These are phyloP conservation scores for Fusarium denticulatum DNA, from an alignment of 2,329 filamentous ascomycete species.

Conservation along the genomic window DNA sequence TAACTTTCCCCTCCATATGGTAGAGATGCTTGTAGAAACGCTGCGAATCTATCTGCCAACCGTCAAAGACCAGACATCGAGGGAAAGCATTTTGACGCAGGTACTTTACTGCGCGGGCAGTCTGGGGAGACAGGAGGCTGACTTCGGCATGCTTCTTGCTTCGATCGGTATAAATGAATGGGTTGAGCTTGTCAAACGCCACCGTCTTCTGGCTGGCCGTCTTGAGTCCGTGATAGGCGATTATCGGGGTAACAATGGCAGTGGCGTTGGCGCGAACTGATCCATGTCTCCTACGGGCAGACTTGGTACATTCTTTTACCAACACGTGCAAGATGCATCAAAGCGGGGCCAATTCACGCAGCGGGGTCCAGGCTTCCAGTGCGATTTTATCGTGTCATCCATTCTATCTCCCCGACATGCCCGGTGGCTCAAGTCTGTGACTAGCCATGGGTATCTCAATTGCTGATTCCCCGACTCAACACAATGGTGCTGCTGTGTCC, in stretches of 20 bases:
- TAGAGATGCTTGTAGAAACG: constrained; percentile 82
- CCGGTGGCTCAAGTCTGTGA: constrained; percentile 29
- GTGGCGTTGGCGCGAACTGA: constrained; percentile 11
- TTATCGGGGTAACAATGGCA: constrained; percentile 47
- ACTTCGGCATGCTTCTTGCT: constrained; percentile 90
- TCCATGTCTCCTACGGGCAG: neutral
- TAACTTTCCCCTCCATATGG: constrained; percentile 85
- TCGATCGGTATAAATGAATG: constrained; percentile 71
- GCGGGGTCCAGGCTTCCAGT: constrained; percentile 30
- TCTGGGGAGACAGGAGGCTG: constrained; percentile 86
- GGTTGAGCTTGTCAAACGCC: constrained; percentile 89
- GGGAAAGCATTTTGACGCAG: constrained; percentile 91
- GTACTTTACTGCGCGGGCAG: constrained; percentile 94
- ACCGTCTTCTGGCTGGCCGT: constrained; percentile 83
- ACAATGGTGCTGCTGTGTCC: constrained; percentile 31
- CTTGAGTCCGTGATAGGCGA: constrained; percentile 74
- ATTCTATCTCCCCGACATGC: constrained; percentile 28
- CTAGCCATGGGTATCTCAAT: constrained; percentile 41
- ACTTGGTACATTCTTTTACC: constrained; percentile 21
- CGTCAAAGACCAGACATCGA: constrained; percentile 79
- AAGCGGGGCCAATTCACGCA: constrained; percentile 33
- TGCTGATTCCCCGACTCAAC: constrained; percentile 34
- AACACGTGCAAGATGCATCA: constrained; percentile 37
- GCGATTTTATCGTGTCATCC: constrained; percentile 39
- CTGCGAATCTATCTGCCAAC: constrained; percentile 81